A percentile compares a stretch with the other conserved stretches of the same genome.
Conservation (phyloP, 495 filamentous ascomycete species). For the Physcia stellaris region DNA sequence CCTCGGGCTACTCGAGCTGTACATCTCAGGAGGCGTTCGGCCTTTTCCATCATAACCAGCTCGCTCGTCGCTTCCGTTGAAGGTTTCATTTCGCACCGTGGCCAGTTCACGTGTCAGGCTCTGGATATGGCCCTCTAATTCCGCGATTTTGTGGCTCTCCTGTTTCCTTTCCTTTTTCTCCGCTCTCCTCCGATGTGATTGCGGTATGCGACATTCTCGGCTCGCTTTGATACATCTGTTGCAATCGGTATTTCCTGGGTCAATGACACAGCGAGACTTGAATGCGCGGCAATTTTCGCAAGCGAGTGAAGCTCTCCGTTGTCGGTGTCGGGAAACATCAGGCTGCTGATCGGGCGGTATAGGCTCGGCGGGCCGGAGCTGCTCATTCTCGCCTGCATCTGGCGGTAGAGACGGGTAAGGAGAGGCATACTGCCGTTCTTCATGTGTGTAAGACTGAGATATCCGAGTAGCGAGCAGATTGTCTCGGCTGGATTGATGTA, state of each 20-base stretch:
- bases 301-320: no score
- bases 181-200: conserved; percentile 72
- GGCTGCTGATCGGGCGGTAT: conserved; percentile 29
- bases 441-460: no score
- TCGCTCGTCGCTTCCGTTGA: conserved; percentile 17
- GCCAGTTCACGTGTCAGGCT: conserved; percentile 67
- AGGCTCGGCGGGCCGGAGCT: no score
- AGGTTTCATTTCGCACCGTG: conserved; percentile 30
- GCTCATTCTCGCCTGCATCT: no score
- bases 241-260: conserved; percentile 53
- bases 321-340: conserved; percentile 55
- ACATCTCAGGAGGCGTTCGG: no score
- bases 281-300: conserved; percentile 84
- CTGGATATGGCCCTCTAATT: conserved; percentile 91
- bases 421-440: no score
- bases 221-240: conserved; percentile 77
- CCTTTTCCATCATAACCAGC: conserved; percentile 17
- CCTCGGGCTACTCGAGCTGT: no score
- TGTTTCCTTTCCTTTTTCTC: conserved; percentile 94
- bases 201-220: conserved; percentile 66
- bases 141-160: conserved; percentile 76
- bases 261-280: conserved; percentile 82
- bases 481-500: no score
- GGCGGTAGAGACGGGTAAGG: no score
- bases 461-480: no score